Conservation (phyloP, 1,139 yeast genomes). For the Yamadazyma siamensis region DNA sequence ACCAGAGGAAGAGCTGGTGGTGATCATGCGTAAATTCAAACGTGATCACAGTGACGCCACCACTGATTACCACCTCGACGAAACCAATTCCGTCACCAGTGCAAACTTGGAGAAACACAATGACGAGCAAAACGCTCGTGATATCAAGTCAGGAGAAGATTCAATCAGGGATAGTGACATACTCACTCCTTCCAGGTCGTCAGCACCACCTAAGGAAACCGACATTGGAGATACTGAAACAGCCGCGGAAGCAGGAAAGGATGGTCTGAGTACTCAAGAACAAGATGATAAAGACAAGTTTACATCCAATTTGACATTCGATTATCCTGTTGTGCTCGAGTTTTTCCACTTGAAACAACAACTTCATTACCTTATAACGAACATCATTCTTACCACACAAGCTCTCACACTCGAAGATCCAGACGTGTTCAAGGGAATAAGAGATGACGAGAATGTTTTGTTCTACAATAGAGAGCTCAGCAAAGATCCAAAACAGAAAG, state of each 20-base stretch:
- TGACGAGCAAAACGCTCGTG: neutral
- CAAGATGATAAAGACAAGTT: conserved; percentile 7
- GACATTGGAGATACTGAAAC: neutral
- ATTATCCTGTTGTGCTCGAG: conserved; percentile 64
- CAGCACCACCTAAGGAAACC: neutral
- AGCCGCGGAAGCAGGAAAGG: neutral
- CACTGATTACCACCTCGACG: neutral
- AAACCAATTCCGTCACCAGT: neutral
- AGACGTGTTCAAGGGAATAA: conserved; percentile 62
- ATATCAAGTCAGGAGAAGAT: neutral
- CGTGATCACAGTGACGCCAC: conserved; percentile 2
- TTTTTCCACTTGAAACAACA: conserved; percentile 74
- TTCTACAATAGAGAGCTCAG: conserved; percentile 39
- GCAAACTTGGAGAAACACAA: neutral
- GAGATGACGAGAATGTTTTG: conserved; percentile 48
- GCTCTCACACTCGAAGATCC: conserved; percentile 70
- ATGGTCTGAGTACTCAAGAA: neutral
- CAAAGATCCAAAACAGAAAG: conserved; percentile 46
- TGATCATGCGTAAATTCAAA: conserved; percentile 8
- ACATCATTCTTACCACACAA: conserved; percentile 66
- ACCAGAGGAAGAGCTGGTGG: conserved; percentile 14
- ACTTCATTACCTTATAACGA: conserved; percentile 60
- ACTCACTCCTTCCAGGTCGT: no score
- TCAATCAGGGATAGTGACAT: no score
- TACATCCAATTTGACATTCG: conserved; percentile 36